Base-by-base conservation (phyloP, 2,329 filamentous ascomycete species). In the Clonostachys solani region DNA sequence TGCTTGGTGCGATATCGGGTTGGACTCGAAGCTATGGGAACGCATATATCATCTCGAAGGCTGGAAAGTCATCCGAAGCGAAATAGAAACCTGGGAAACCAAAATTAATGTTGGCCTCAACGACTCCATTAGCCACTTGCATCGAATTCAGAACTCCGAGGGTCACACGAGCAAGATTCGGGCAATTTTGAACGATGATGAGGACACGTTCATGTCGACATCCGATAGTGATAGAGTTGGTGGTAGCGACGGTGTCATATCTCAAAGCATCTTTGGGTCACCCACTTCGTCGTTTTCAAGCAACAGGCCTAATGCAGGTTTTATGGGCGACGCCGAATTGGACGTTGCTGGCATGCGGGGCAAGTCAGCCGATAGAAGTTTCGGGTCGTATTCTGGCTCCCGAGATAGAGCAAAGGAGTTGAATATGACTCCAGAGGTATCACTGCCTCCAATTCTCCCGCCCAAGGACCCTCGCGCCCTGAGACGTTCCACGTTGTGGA, bases 1-100 rank as follows among this genome's bases (percentile, higher is more conserved):
- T 42, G 75, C 83, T 52, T 99, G 94, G 92, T 85, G 92, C 52
- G 77, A 80, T 16, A 76, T 94, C 16, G 86, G 92, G 6, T 69
- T 91, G 45, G 94, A 99, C 64, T 82, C 88, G 34, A 86, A 87
- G 51, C 71, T 97, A 29, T 99, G 94, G 94, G 86, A 89, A 61
- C 77, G 82, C 13, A 69, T 95, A 13, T 99, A 95, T 66, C 78
- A 84, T 35, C 69, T 84, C 8, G 92, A 97, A 68, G 94, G 94
- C 6, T 99, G 94, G 89, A 83, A 83, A 53, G 80, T 87, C 7
- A 76, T 92, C 52, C 67, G 70, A 8, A 67, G 73, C 10, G 87
- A 90, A 54, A 81, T 95, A 29, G 69, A 72, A 38, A 67, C 72
- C 3, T 90, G 83, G 54, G 89, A 95, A 63, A 74, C 78, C 40